phyloP scores from a whole-genome alignment of 495 filamentous ascomycete species.

The Trichoderma gamsii region DNA sequence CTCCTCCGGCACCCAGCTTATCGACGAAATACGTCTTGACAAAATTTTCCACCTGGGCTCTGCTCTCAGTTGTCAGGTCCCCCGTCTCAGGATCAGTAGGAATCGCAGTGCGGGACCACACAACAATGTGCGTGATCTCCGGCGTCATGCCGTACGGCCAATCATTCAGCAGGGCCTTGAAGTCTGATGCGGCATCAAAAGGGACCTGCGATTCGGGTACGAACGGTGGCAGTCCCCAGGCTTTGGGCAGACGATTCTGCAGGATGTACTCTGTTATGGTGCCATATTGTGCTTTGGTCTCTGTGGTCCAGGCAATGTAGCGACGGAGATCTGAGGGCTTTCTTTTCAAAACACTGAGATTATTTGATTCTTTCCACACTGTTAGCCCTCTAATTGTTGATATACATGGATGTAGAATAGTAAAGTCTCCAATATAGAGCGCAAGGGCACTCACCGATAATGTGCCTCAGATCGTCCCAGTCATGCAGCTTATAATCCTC shows the following conservation, averaged over 20 bases:
- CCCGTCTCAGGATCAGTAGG: conserved; percentile 53
- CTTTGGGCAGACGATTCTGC: conserved; percentile 54
- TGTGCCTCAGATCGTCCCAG: conserved; percentile 61
- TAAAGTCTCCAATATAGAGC: not conserved
- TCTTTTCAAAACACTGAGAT: conserved; percentile 70
- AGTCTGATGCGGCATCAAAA: conserved; percentile 65
- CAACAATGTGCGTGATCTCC: conserved; percentile 67
- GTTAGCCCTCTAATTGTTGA: conserved; percentile 18
- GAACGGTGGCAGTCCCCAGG: conserved; percentile 58
- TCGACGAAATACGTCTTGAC: conserved; percentile 61
- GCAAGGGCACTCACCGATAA: conserved; percentile 50
- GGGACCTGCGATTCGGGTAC: conserved; percentile 47
- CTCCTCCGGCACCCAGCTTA: conserved; percentile 43
- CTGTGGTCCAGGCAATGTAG: conserved; percentile 72
- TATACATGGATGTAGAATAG: not conserved
- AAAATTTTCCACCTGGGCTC: conserved; percentile 57
- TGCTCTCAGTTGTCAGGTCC: conserved; percentile 64
- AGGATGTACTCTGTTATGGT: conserved; percentile 72
- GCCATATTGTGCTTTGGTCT: conserved; percentile 67
- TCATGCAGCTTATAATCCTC: conserved; percentile 61
- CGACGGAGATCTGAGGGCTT: conserved; percentile 76
- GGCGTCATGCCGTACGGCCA: conserved; percentile 80
- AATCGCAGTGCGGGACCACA: conserved; percentile 57
- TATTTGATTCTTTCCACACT: conserved; percentile 50
- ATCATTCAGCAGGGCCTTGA: conserved; percentile 74